phyloP scores from a whole-genome alignment of 192 early-diverging fungal genomes.

The Tieghemiomyces parasiticus region DNA sequence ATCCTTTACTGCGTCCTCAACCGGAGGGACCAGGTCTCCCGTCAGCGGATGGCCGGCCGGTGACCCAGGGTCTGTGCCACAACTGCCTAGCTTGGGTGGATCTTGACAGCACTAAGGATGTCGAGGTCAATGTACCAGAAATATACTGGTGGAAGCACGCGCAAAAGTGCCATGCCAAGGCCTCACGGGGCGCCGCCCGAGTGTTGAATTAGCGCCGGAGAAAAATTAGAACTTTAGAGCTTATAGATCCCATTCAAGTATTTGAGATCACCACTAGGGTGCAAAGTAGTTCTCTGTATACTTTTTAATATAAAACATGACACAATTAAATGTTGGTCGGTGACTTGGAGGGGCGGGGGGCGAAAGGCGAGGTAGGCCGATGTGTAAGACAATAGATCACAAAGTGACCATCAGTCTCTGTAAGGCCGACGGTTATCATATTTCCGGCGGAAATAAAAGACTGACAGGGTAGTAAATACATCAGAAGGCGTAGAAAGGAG shows the following conservation, averaged over 20 bases:
- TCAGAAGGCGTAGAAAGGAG: no score
- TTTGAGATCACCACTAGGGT: not conserved
- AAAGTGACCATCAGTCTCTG: no score
- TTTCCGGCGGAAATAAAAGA: no score
- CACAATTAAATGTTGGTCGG: no score
- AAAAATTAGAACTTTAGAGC: not conserved
- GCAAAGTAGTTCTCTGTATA: not conserved
- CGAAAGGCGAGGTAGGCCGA: no score
- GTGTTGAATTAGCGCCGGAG: not conserved
- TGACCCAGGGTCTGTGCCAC: slow-evolving; percentile 26
- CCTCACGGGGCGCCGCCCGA: not conserved
- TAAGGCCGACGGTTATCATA: no score
- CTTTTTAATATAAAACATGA: no score
- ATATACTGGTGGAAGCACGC: slow-evolving; percentile 39
- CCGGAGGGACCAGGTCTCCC: not conserved
- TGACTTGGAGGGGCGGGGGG: no score
- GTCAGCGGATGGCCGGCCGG: not conserved
- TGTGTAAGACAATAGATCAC: no score
- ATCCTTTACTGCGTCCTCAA: not conserved
- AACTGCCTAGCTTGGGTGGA: slow-evolving; percentile 26
- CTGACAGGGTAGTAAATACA: no score
- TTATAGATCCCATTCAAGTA: not conserved
- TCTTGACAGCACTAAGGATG: slow-evolving; percentile 20
- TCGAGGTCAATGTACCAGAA: slow-evolving; percentile 26
- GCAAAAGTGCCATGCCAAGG: slow-evolving; percentile 18